phyloP scores from a whole-genome alignment of 2,329 filamentous ascomycete species.

The Pseudohalonectria lignicola region DNA sequence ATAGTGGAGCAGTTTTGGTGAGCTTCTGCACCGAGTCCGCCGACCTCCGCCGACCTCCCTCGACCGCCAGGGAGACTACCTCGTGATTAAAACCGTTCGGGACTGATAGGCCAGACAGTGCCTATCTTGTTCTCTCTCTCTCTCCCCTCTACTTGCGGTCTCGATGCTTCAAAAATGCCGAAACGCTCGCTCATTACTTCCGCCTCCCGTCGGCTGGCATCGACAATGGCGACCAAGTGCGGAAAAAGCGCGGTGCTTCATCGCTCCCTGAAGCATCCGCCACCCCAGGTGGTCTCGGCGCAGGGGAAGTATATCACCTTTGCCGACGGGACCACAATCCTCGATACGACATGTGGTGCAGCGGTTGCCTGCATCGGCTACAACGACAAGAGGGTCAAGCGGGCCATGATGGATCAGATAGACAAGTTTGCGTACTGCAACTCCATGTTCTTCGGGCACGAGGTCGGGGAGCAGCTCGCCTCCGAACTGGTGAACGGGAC shows the following conservation, averaged over 20 bases:
- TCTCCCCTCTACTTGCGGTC: too few relatives aligned
- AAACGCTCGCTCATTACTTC: too few relatives aligned
- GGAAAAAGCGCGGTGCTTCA: slow-evolving; percentile 28
- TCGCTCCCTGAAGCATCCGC: slow-evolving; percentile 20
- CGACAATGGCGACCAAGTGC: too few relatives aligned
- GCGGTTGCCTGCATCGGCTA: slow-evolving; percentile 36
- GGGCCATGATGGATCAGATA: slow-evolving; percentile 28
- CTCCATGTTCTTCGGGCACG: slow-evolving; percentile 28
- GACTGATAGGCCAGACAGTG: too few relatives aligned
- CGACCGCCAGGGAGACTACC: too few relatives aligned
- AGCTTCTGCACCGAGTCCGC: too few relatives aligned
- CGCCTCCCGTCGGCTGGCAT: too few relatives aligned
- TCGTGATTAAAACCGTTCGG: too few relatives aligned
- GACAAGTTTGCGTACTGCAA: slow-evolving; percentile 29
- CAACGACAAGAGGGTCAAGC: slow-evolving; percentile 25
- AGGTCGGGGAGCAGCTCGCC: slow-evolving; percentile 27
- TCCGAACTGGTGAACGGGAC: slow-evolving; percentile 22
- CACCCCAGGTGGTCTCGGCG: slow-evolving; percentile 19
- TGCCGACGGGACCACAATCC: slow-evolving; percentile 25
- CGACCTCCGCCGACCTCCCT: too few relatives aligned
- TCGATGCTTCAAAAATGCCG: too few relatives aligned
- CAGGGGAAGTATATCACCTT: slow-evolving; percentile 26
- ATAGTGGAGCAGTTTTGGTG: too few relatives aligned
- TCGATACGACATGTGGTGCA: slow-evolving; percentile 34
- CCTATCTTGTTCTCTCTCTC: too few relatives aligned